Base-by-base conservation (phyloP, 768 basidiomycete species). In the Lactarius trivialis region DNA sequence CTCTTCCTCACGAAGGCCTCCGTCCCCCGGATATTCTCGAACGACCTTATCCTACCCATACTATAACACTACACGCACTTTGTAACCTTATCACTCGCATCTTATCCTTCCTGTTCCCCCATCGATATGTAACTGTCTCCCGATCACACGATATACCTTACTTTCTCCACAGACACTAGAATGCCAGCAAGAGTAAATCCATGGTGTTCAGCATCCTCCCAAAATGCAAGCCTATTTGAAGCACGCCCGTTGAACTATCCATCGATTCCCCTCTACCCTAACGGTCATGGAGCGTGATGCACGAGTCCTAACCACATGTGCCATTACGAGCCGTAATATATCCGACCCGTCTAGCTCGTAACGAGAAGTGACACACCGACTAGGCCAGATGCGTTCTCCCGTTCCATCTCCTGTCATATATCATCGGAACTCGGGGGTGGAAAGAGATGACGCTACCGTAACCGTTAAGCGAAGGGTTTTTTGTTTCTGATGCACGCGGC, bases 51-150 rank as follows among this genome's bases (percentile, higher is more conserved):
- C 33, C 37, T 53, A 36, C 34, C 30, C 30, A 60, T 36, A 55
- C 60, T 37, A 45, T 48, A 48, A 45, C 37, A 58, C 33, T 34
- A 37, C 63, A 56, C 51, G 54, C 66, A 67, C 60, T 67, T 67
- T 67, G 66, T 67, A 67, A 67, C 55, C 32, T 65, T 65, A 67
- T 64, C 58, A 67, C 60, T 60, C 43, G 59, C 65, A 65, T 60
- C 55, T 56, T 60, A 67, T 65, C 58, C 50, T 67, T 49, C 58
- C 15, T 36, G 37, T 55, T 26, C 41, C 54, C 37, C 48, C 45
- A 60, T 64, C 57, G 54, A 56, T 58, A 37, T 58, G 57, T 63
- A 54, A 33, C 55, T 51, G n/a, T 39, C 30, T 56, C 41, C 51
- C 58, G 43, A 60, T 60, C 55, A 14, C 49, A 64, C 14, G 26